phyloP scores from a whole-genome alignment of 257 asterid genomes.

The Eucommia ulmoides region DNA sequence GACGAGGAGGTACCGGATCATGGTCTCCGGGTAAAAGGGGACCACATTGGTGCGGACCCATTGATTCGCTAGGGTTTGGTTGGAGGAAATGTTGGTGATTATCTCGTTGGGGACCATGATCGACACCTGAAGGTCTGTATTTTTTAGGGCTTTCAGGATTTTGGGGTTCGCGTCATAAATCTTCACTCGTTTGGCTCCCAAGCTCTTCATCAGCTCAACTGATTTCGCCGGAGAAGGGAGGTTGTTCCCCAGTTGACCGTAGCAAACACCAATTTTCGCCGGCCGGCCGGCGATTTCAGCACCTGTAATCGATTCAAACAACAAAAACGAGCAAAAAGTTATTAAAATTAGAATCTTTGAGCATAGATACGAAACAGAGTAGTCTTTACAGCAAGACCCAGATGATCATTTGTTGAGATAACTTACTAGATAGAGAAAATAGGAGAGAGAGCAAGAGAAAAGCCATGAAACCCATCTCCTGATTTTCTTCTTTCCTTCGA shows the following conservation, averaged over 20 bases:
- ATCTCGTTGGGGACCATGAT: constrained; percentile 77
- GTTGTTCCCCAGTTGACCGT: constrained; percentile 87
- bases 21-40: constrained; percentile 55
- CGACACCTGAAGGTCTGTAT: constrained; percentile 57
- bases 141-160: constrained; percentile 50
- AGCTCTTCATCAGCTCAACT: constrained; percentile 35
- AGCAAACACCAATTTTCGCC: constrained; percentile 63
- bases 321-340: background rate
- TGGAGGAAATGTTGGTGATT: constrained; percentile 47
- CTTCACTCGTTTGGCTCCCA: constrained; percentile 62
- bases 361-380: background rate
- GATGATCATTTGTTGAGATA: background rate
- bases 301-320: constrained; percentile 21
- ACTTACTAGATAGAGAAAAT: background rate
- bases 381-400: no score
- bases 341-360: background rate
- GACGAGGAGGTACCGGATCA: constrained; percentile 77
- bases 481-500: no score
- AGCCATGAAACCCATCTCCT: no score
- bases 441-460: constrained; percentile 1
- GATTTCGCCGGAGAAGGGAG: constrained; percentile 51
- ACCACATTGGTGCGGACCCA: constrained; percentile 63
- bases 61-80: constrained; percentile 55
- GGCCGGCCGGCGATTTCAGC: constrained; percentile 39
- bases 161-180: constrained; percentile 59